Evolutionary conservation across 495 filamentous ascomycete species (phyloP).

Genomic region (Aspergillus wentii): DNA sequence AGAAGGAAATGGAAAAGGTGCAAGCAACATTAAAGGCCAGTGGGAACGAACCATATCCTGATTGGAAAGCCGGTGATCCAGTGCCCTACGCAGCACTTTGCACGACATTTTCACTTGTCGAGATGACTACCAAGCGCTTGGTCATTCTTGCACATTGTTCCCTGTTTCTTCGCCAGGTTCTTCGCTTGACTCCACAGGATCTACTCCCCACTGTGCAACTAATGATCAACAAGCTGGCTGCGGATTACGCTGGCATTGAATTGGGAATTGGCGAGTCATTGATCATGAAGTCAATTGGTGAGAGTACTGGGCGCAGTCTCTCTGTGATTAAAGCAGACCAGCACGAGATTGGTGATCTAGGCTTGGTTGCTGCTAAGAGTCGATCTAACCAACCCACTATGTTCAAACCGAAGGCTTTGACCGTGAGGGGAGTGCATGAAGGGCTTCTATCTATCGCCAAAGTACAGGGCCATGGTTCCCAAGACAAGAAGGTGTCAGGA

Average conservation of each 20-base stretch:
- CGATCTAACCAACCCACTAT: slow-evolving; percentile 91
- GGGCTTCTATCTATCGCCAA: slow-evolving; percentile 86
- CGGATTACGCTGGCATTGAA: slow-evolving; percentile 94
- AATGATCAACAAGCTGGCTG: slow-evolving; percentile 97
- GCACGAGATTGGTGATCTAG: slow-evolving; percentile 91
- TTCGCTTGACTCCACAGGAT: slow-evolving; percentile 85
- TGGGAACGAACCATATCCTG: slow-evolving; percentile 79
- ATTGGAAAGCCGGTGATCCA: slow-evolving; percentile 84
- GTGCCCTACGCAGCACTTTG: slow-evolving; percentile 95
- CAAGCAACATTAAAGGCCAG: slow-evolving; percentile 66
- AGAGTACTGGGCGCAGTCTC: slow-evolving; percentile 84
- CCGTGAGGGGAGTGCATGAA: slow-evolving; percentile 80
- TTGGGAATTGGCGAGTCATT: slow-evolving; percentile 94
- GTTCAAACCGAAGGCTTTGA: slow-evolving; percentile 93
- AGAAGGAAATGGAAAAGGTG: slow-evolving; percentile 76
- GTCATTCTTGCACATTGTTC: slow-evolving; percentile 84
- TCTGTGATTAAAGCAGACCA: slow-evolving; percentile 88
- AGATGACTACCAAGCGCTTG: slow-evolving; percentile 87
- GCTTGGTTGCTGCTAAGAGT: slow-evolving; percentile 91
- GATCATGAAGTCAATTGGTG: slow-evolving; percentile 97
- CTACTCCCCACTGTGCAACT: slow-evolving; percentile 82
- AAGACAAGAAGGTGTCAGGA: slow-evolving; percentile 82
- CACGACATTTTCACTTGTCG: slow-evolving; percentile 87
- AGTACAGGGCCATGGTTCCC: slow-evolving; percentile 78
- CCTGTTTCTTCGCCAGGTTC: slow-evolving; percentile 84